A percentile compares a stretch with the other conserved stretches of the same genome.
phyloP scores from a whole-genome alignment of 2,329 filamentous ascomycete species.

The Ophiocordyceps robertsii region DNA sequence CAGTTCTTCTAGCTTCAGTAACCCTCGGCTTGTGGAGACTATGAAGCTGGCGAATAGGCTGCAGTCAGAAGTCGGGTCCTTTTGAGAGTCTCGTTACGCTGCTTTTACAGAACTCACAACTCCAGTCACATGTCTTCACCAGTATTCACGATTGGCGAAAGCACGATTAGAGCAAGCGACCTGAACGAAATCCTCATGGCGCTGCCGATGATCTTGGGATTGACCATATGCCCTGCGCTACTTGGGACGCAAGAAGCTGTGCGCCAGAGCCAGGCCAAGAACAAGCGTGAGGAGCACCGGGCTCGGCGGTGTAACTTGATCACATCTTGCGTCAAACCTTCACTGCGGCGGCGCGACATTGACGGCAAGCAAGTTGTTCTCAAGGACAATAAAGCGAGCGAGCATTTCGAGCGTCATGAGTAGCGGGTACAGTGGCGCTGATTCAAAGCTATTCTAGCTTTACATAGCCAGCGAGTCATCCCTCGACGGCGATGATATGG shows the following conservation, averaged over 20 bases:
- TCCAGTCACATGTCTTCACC: background rate
- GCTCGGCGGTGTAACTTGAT: constrained; percentile 32
- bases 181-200: constrained; percentile 11
- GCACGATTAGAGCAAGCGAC: constrained; percentile 2
- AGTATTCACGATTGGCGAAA: background rate
- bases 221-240: constrained; percentile 20
- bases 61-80: no score
- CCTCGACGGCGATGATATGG: background rate
- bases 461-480: constrained; percentile 18
- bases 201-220: constrained; percentile 14
- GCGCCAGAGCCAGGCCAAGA: constrained; percentile 30
- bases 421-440: no score
- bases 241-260: constrained; percentile 33
- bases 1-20: no score
- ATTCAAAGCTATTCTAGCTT: constrained; percentile 9
- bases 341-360: constrained; percentile 25
- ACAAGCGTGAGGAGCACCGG: constrained; percentile 31
- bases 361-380: constrained; percentile 31
- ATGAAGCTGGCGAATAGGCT: no score
- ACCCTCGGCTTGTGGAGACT: no score
- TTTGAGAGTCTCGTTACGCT: background rate
- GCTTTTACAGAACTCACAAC: background rate
- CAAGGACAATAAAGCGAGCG: constrained; percentile 9
- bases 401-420: no score
- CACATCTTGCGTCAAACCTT: constrained; percentile 32